These are phyloP conservation scores for Eucalyptus curtisii DNA, from an alignment of 345 rosid genomes.

Conservation along the genomic window DNA sequence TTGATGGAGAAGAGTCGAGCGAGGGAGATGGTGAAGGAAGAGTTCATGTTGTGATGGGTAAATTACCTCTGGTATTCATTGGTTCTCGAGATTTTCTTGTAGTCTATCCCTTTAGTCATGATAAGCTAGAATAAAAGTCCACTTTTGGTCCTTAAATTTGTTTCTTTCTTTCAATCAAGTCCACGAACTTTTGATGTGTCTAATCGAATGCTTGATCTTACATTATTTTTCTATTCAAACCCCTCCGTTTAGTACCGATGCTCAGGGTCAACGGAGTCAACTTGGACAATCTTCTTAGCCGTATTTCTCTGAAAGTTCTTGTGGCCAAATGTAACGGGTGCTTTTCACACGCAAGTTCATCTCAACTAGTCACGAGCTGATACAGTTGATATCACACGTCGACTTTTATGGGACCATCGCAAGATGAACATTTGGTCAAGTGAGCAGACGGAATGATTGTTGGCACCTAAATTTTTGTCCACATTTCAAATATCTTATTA, in stretches of 20 bases:
- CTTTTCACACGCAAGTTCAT: background rate
- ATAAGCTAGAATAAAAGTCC: no score
- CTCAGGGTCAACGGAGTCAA: background rate
- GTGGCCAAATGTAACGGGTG: background rate
- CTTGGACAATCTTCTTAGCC: background rate
- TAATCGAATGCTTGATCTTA: background rate
- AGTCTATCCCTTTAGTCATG: no score
- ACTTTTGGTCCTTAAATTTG: background rate
- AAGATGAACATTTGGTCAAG: no score
- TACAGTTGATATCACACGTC: no score
- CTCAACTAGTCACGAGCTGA: no score
- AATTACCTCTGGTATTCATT: background rate
- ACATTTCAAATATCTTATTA: no score
- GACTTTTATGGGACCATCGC: no score
- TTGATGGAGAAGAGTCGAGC: background rate
- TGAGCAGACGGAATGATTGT: no score
- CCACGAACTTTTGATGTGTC: background rate
- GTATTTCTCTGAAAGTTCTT: background rate
- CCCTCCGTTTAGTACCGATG: background rate
- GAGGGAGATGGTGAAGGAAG: background rate
- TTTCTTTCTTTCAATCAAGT: background rate
- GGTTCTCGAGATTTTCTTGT: no score
- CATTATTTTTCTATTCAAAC: background rate
- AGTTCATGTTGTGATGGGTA: background rate
- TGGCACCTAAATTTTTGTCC: no score